phyloP scores from a whole-genome alignment of 306 rosid genomes.

The Corylus heterophylla region DNA sequence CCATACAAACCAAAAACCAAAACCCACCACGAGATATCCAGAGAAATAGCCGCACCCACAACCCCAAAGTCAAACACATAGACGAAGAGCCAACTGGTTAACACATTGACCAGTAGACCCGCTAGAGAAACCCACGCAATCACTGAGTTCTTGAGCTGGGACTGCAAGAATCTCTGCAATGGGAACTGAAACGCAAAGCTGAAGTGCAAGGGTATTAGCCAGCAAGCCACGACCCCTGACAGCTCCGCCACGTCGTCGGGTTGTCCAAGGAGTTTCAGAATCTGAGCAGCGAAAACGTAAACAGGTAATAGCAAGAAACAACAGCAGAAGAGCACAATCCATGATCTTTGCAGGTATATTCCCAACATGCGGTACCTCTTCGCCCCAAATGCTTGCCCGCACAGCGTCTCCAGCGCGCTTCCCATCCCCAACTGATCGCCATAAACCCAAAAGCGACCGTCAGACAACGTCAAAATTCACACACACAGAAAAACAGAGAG shows the following conservation, averaged over 20 bases:
- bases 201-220: constrained; percentile 40
- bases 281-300: constrained; percentile 33
- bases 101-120: constrained; percentile 42
- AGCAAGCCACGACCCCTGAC: constrained; percentile 30
- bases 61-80: constrained; percentile 56
- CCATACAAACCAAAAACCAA: constrained; percentile 52
- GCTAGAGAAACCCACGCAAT: constrained; percentile 62
- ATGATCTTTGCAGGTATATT: constrained; percentile 42
- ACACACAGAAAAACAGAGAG: neutral
- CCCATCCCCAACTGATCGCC: constrained; percentile 44
- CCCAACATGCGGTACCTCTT: constrained; percentile 37
- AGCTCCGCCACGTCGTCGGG: constrained; percentile 36
- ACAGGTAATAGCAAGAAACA: constrained; percentile 27
- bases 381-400: constrained; percentile 51
- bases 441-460: neutral
- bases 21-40: constrained; percentile 79
- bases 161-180: constrained; percentile 38
- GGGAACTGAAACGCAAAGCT: constrained; percentile 37
- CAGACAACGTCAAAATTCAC: neutral
- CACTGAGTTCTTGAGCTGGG: constrained; percentile 36
- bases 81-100: constrained; percentile 50
- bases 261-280: constrained; percentile 39
- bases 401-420: constrained; percentile 45
- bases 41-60: constrained; percentile 65
- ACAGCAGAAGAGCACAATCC: constrained; percentile 34